Base-by-base conservation (phyloP, 176 grass and related monocot species). In the Bothriochloa decipiens region DNA sequence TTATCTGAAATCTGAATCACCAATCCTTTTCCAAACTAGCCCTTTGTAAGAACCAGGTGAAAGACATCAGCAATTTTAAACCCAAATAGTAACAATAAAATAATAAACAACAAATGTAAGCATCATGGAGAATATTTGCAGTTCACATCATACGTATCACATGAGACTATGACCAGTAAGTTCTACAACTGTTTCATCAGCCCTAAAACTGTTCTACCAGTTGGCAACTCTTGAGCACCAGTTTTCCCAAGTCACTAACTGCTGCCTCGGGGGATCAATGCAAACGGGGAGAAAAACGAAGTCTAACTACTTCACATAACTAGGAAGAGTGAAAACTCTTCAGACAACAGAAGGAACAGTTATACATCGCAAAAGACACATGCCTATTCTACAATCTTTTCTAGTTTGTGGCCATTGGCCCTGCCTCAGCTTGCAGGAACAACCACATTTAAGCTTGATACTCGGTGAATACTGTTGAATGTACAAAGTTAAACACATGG, bases 401-500 rank as follows among this genome's bases (percentile, higher is more conserved):
- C 60, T 52, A 62, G 55, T 80, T 43, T 50, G n/a, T 87, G 65
- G 75, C 65, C 72, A 77, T 50, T 16, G 77, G 58, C 84, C 84
- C 87, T 82, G 81, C 73, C 84, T 82, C 46, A 32, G 0, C 57
- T 39, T 83, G 18, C 76, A 78, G 76, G 81, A 85, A 58, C 73
- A 57, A 46, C 67, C 32, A 83, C 53, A 2, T 60, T 86, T 68
- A 65, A 41, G 40, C 69, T 63, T 39, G 49, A 75, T 52, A 74
- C 75, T 68, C 10, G 12, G 55, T 32, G 66, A 89, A 86, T 86
- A 79, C 53, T 83, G 25, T 78, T 81, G 85, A 93, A 87, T 92
- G 86, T 93, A 92, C 88, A 92, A 78, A 89, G 78, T 77, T 84
- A 85, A 82, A 82, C 75, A 83, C 84, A 91, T 32, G 77, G 65